Conservation (phyloP, 23 red algal species). For the Gracilaria domingensis region DNA sequence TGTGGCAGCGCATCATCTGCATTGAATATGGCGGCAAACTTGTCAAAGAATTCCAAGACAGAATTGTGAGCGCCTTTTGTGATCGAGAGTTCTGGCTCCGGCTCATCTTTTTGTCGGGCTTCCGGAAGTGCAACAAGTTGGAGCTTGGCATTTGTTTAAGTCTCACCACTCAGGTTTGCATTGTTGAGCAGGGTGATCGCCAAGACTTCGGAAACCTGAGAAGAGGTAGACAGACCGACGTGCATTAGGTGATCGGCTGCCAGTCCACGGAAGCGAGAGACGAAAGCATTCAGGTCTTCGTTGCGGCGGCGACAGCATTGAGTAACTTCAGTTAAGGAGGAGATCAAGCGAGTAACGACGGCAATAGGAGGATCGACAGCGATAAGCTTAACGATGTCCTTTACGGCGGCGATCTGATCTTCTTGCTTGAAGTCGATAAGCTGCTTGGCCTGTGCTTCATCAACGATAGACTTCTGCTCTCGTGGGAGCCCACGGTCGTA, state of each 20-base stretch:
- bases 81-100: neutral
- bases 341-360: neutral
- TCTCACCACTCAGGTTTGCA: constrained; percentile 7
- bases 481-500: neutral
- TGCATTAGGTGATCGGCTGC: constrained; percentile 4
- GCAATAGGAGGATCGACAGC: neutral
- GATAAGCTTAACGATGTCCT: neutral
- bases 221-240: neutral
- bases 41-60: neutral
- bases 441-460: neutral
- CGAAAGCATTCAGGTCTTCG: constrained; percentile 1
- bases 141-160: constrained; percentile 16
- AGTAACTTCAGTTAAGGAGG: neutral
- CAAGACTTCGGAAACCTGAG: constrained; percentile 3
- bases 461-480: neutral
- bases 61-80: neutral
- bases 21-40: neutral
- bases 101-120: neutral
- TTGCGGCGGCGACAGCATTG: neutral
- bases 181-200: constrained; percentile 28
- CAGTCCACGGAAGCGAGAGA: constrained; percentile 1
- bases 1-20: neutral
- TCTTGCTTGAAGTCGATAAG: neutral
- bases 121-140: constrained; percentile 37
- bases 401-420: neutral